Conservation (phyloP, 2,329 filamentous ascomycete genomes). For the Phyllosticta capitalensis region DNA sequence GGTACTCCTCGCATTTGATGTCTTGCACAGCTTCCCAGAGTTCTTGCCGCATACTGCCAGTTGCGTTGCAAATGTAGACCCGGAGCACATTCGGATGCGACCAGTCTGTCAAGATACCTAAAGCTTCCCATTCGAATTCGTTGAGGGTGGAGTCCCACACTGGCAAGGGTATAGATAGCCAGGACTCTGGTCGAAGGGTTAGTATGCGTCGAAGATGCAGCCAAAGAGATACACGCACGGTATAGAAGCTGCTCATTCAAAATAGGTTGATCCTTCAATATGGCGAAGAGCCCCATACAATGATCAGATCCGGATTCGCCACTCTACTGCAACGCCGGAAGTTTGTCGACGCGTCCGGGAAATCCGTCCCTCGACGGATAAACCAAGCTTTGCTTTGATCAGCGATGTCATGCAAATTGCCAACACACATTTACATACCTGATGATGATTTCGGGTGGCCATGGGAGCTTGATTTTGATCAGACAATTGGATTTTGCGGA, state of each 20-base stretch:
- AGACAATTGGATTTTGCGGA: too few relatives aligned
- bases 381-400: not conserved
- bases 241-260: not conserved
- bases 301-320: not conserved
- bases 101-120: not conserved
- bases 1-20: not conserved
- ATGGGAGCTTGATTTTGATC: too few relatives aligned
- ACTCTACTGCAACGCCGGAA: not conserved
- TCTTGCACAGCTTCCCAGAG: not conserved
- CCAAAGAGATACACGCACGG: not conserved
- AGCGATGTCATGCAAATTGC: not conserved
- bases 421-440: not conserved
- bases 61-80: not conserved
- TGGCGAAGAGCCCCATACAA: not conserved
- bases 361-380: not conserved
- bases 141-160: not conserved
- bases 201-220: not conserved
- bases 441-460: not conserved
- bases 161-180: not conserved
- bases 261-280: not conserved
- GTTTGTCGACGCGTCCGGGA: not conserved
- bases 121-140: not conserved
- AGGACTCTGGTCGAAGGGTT: not conserved
- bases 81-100: not conserved
- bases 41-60: not conserved